Base-by-base conservation (phyloP, 495 filamentous ascomycete genomes). In the Darksidea phi region DNA sequence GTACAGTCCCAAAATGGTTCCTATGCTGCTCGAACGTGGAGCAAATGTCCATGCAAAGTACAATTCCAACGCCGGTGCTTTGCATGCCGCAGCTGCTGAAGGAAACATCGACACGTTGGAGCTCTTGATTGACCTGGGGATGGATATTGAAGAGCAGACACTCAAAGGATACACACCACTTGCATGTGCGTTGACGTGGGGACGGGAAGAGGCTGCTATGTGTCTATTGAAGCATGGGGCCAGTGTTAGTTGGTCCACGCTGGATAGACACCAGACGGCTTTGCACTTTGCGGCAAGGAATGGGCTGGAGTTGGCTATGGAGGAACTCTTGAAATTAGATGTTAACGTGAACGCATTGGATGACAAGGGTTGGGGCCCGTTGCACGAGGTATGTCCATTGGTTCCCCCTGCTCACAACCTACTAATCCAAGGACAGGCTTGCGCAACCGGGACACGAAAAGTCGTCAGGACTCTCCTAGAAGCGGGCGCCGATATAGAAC, bases 131-230 rank as follows among this genome's bases (percentile, higher is more conserved):
- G 37, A 53, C 5, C 20, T 25, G 23, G 54, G 32, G 6, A 20
- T 57, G 28, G 37, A 63, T 47, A 63, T 63, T 18, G 54, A 63
- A 18, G 53, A 24, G 12, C 4, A 50, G 18, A 58, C 53, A 6
- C 53, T 51, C 21, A 52, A 57, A 41, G 53, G 51, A 3, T 58
- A 63, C 24, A 51, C 53, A 1, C 53, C 60, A 13, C 60, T 63
- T 36, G 60, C 53, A 1, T 63, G 54, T 48, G 60, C 60, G 6
- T 24, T 63, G 41, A 58, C 47, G n/a, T 63, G 53, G 54, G 54
- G 17, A 15, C 53, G 57, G 17, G 54, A 57, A 50, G 47, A 50
- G 0, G 47, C 53, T 8, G 60, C 54, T 8, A 17, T 57, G 34
- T 34, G 23, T n/a, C 15, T 63, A 6, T 36, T 63, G 38, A 21